Evolutionary conservation across 2,329 filamentous ascomycete species (phyloP), one percentile per base, ranked within the genome.

Genomic region (Tolypocladium tropicale): DNA sequence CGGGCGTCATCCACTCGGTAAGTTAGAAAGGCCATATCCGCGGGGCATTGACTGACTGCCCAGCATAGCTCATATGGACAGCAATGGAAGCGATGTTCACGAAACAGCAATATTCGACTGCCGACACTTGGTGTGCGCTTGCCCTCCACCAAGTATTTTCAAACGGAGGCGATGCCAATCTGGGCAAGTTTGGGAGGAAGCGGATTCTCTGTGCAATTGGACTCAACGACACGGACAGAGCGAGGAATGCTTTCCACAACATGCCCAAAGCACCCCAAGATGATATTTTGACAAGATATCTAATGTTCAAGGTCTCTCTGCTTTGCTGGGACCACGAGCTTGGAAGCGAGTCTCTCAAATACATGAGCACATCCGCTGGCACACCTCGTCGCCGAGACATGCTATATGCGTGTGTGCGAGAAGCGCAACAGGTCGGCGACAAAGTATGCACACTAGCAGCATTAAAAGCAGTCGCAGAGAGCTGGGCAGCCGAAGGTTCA

Each of bases 391-490:
- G 60, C 2, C 74, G 76, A 23, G 82, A 83, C 16, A 81, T 90
- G 48, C 75, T 96, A 1, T 90, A 92, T 60, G 88, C 90, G 1
- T 96, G 91, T 63, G 82, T 90, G 25, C 73, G 90, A 32, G 90
- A 95, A 67, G 87, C 90, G 3, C 84, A 91, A 53, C 76, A 83
- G 59, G 74, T 75, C 1, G 82, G 84, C 0, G 81, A 90, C 58
- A 84, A 79, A 53, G 59, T 74, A 0, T 82, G 86, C 59, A 81
- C 85, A 0, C 56, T 74, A 28, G 60, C 63, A 14, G 71, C 72
- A 9, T 64, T 76, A 34, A 70, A 69, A 34, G 67, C 68, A 10
- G 60, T 74, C 3, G 61, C 64, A 2, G 60, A 66, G n/a, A 66
- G 58, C 6, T 66, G 65, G 56, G 58, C 63, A n/a, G 49, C 53